A percentile compares a stretch with the other conserved stretches of the same genome.
These are phyloP conservation scores for Sophora flavescens DNA, from an alignment of 306 rosid genomes.

Conservation along the genomic window DNA sequence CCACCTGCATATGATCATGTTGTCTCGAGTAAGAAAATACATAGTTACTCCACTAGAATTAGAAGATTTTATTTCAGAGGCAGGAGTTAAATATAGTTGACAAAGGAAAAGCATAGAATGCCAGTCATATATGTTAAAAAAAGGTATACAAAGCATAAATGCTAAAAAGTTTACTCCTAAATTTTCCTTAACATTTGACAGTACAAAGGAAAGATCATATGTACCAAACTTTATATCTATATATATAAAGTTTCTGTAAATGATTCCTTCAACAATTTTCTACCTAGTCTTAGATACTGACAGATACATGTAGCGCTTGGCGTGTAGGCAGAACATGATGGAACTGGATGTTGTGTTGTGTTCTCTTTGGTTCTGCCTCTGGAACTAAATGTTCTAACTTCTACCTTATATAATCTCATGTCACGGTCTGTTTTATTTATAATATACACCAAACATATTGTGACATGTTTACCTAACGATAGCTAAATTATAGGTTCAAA, in stretches of 20 bases:
- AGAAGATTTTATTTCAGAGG: not conserved
- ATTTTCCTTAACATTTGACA: no score
- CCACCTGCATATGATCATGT: conserved; percentile 56
- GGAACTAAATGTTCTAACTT: no score
- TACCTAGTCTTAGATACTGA: not conserved
- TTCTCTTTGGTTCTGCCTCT: no score
- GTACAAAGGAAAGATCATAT: not conserved
- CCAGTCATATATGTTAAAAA: not conserved
- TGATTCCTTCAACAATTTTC: conserved; percentile 6
- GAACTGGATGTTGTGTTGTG: no score
- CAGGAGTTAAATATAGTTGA: not conserved
- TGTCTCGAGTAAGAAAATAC: conserved; percentile 47
- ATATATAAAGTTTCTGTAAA: not conserved
- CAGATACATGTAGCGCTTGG: not conserved
- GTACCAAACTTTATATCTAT: not conserved
- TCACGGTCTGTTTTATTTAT: no score
- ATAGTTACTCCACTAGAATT: conserved; percentile 21
- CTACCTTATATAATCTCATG: no score
- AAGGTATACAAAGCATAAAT: not conserved
- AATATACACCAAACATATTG: not conserved
- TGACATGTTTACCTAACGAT: no score
- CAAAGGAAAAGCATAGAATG: not conserved
- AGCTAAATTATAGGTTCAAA: not conserved
- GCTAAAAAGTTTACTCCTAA: not conserved
- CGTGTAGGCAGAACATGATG: no score